Conservation (phyloP, 2,329 filamentous ascomycete species). For the Passalora sequoiae region DNA sequence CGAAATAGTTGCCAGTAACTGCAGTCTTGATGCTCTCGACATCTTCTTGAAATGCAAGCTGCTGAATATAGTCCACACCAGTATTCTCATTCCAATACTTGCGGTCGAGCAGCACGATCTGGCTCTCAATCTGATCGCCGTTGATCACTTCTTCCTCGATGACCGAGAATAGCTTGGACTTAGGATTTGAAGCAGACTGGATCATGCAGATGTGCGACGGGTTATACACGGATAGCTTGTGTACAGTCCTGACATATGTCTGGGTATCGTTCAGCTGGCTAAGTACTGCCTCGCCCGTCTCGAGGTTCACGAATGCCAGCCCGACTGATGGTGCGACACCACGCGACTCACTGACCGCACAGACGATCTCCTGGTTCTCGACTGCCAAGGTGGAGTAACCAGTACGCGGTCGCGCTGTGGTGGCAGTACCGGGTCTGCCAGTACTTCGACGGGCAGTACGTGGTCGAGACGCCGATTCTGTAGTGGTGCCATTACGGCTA, state of each 20-base stretch:
- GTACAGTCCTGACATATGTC: constrained; percentile 80
- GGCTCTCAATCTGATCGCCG: constrained; percentile 54
- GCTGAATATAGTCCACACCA: constrained; percentile 72
- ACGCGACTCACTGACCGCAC: constrained; percentile 81
- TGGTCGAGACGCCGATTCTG: constrained; percentile 18
- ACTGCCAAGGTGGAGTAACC: constrained; percentile 54
- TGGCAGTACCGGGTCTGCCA: constrained; percentile 22
- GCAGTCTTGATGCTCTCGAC: constrained; percentile 74
- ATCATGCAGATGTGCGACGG: constrained; percentile 77
- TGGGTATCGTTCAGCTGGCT: constrained; percentile 92
- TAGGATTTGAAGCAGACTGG: constrained; percentile 62
- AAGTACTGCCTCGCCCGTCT: constrained; percentile 75
- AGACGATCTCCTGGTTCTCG: constrained; percentile 68
- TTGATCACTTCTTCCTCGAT: constrained; percentile 57
- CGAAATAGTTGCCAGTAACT: constrained; percentile 77
- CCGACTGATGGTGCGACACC: constrained; percentile 80
- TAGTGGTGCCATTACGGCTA: constrained; percentile 17
- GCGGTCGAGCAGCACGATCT: constrained; percentile 63
- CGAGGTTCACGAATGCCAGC: constrained; percentile 79
- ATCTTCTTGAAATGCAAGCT: constrained; percentile 74
- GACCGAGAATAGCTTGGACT: constrained; percentile 68
- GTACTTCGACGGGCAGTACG: constrained; percentile 21
- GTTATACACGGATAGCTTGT: constrained; percentile 76
- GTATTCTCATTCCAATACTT: constrained; percentile 76
- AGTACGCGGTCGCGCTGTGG: constrained; percentile 49